Evolutionary conservation across 1,284 basidiomycete species (phyloP).

Genomic region (Volvariella volvacea): DNA sequence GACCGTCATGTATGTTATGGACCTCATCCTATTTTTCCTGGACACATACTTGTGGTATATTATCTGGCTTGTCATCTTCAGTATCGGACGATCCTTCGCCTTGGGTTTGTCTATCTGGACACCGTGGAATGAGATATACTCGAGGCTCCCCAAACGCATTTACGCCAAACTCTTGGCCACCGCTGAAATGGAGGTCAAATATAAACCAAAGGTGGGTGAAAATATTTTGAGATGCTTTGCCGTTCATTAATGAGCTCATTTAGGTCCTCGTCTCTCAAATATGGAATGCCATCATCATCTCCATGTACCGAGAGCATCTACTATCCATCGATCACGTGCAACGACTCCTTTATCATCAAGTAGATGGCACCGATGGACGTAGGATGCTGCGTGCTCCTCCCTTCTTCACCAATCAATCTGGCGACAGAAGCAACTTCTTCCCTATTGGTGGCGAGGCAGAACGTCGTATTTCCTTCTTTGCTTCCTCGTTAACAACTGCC

Average conservation of each 20-base stretch:
- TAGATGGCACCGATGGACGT: slow-evolving; percentile 79
- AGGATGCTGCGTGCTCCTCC: slow-evolving; percentile 86
- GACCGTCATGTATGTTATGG: slow-evolving; percentile 96
- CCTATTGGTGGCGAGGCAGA: slow-evolving; percentile 88
- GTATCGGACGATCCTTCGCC: slow-evolving; percentile 83
- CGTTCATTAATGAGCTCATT: slow-evolving; percentile 3
- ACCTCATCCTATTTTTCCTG: slow-evolving; percentile 90
- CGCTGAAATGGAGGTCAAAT: slow-evolving; percentile 90
- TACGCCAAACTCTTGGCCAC: slow-evolving; percentile 92
- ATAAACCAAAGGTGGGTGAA: slow-evolving; percentile 90
- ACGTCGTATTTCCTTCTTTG: slow-evolving; percentile 94
- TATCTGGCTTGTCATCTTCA: slow-evolving; percentile 96
- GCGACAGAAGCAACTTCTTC: slow-evolving; percentile 88
- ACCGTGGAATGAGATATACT: slow-evolving; percentile 94
- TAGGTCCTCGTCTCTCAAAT: slow-evolving; percentile 94
- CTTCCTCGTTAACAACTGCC: slow-evolving; percentile 86
- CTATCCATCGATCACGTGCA: slow-evolving; percentile 94
- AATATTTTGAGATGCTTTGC: neutral
- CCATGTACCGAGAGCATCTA: slow-evolving; percentile 98
- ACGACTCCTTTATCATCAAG: slow-evolving; percentile 91
- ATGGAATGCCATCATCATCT: slow-evolving; percentile 98
- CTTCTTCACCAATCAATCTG: slow-evolving; percentile 91
- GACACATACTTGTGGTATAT: slow-evolving; percentile 98
- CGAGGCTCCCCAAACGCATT: slow-evolving; percentile 88
- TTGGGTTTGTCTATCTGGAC: slow-evolving; percentile 95